Conservation (phyloP, 345 rosid genomes). For the Erodium maritimum region DNA sequence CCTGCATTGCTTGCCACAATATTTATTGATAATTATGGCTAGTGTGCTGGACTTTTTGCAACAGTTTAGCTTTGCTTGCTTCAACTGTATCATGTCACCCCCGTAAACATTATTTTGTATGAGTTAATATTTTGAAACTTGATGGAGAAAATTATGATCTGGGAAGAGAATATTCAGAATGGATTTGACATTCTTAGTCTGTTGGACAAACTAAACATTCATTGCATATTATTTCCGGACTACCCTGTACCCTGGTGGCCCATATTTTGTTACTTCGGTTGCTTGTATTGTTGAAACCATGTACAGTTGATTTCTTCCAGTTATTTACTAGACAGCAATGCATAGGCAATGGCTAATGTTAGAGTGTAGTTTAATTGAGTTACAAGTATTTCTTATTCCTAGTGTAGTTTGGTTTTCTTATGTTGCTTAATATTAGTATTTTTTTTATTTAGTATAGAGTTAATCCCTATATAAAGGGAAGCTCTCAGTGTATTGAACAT, state of each 20-base stretch:
- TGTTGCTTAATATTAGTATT: too few species aligned
- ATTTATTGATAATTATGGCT: not conserved
- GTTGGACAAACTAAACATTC: not conserved
- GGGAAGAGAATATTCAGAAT: not conserved
- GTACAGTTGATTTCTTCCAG: slow-evolving; percentile 8
- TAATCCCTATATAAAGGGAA: too few species aligned
- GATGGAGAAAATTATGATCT: not conserved
- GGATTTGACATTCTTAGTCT: not conserved
- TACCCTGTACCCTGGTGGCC: not conserved
- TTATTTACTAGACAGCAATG: not conserved
- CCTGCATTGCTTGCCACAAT: not conserved
- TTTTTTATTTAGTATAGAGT: too few species aligned
- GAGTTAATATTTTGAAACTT: not conserved
- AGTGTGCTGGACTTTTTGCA: not conserved
- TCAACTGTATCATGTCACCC: not conserved
- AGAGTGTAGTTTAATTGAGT: too few species aligned
- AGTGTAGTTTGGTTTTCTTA: too few species aligned
- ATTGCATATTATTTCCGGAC: not conserved
- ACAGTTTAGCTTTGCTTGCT: not conserved
- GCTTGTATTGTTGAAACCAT: not conserved
- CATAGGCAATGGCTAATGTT: not conserved
- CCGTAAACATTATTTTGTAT: too few species aligned
- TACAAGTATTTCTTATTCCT: too few species aligned
- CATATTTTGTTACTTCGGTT: not conserved
- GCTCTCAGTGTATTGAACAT: too few species aligned